Evolutionary conservation across 441 rosid genomes (phyloP), one percentile per base, ranked within the genome.

Genomic region (Daphne laureola): DNA sequence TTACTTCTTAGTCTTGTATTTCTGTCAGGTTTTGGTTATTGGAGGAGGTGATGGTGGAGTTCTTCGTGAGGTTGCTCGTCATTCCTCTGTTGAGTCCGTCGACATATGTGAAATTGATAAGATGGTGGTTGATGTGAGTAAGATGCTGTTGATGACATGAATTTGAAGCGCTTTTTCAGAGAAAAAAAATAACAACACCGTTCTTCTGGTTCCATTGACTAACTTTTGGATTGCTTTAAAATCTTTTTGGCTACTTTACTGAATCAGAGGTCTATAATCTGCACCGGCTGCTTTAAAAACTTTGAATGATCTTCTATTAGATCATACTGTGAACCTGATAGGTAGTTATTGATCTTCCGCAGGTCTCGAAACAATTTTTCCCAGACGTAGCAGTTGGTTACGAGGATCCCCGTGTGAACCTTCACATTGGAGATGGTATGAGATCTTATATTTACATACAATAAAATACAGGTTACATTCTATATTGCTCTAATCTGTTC

Each of bases 1-100:
- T 47, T 17, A 53, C 16, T 17, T 23, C 54, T 43, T 17, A 44
- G 53, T 44, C 31, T 42, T 68, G 46, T 51, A 57, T 31, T 43
- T 58, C 46, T 25, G 64, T 48, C 71, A 87, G 97, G 97, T 87
- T 46, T 58, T 90, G 73, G 97, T 90, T 49, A 90, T 90, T 66
- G 97, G 97, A n/a, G 97, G 97, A 58, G 97, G 97, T 51, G 97
- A 87, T 71, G 97, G 97, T 16, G 97, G 97, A 5, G 96, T 90
- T 62, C 69, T 87, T 43, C 78, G 97, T 50, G 97, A 90, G 73
- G 94, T 87, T 61, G 68, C 92, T 55, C 92, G 94, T 31, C 83
- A 90, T 68, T 55, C 90, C 58, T 87, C 96, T 46, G 67, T 90
- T 14, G 88, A 80, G 71, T 79, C 81, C 62, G 83, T 90, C 63